phyloP scores from a whole-genome alignment of 345 rosid species.

The Sonneratia caseolaris region DNA sequence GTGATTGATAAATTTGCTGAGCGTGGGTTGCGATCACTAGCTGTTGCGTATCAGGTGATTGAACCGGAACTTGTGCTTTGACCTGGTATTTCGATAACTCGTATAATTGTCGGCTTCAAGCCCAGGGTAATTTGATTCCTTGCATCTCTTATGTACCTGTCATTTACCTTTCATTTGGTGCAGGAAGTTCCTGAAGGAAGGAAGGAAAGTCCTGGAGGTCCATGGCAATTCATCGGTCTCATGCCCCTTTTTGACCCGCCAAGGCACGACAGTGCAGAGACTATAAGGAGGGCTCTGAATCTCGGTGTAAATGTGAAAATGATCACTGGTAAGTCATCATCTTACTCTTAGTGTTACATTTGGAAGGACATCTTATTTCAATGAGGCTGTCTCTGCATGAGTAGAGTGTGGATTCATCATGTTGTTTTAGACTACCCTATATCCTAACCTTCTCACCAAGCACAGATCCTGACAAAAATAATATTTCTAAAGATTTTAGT shows the following conservation, averaged over 20 bases:
- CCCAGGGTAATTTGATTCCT: neutral
- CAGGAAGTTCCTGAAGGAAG: constrained; percentile 92
- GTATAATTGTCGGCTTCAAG: neutral
- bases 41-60: constrained; percentile 87
- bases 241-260: constrained; percentile 99
- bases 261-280: constrained; percentile 98
- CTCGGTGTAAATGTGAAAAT: constrained; percentile 97
- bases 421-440: too few species aligned
- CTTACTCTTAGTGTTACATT: too few species aligned
- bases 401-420: too few species aligned
- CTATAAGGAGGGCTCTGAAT: constrained; percentile 84
- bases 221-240: constrained; percentile 93
- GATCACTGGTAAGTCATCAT: constrained; percentile 60
- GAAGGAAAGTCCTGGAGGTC: constrained; percentile 88
- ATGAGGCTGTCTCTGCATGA: too few species aligned
- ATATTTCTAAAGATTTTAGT: neutral
- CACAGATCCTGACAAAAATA: neutral
- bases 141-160: neutral
- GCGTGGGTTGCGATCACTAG: constrained; percentile 91
- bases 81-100: neutral
- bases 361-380: too few species aligned
- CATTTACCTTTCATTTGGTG: neutral
- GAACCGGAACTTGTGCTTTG: neutral
- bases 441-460: neutral
- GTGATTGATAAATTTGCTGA: constrained; percentile 95